These are phyloP conservation scores for Coniosporium tulheliwenetii DNA, from an alignment of 2,329 filamentous ascomycete genomes.

Conservation along the genomic window DNA sequence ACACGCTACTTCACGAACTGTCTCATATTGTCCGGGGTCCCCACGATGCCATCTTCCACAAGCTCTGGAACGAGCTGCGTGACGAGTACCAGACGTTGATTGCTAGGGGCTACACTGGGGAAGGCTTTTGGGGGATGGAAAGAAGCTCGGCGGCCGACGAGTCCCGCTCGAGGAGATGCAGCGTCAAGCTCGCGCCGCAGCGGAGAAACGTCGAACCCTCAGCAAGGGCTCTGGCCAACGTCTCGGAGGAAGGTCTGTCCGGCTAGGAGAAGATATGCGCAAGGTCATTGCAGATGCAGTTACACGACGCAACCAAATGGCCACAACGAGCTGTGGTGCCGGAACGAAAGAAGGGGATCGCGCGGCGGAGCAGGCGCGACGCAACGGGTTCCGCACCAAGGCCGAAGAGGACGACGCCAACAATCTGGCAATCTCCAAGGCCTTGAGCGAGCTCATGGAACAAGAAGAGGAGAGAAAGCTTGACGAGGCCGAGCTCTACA, in stretches of 20 bases:
- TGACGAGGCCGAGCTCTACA: slow-evolving; percentile 30
- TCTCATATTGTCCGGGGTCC: slow-evolving; percentile 76
- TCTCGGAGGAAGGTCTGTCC: slow-evolving; percentile 47
- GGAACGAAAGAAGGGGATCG: slow-evolving; percentile 50
- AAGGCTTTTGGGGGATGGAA: slow-evolving; percentile 70
- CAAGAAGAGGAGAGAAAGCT: slow-evolving; percentile 46
- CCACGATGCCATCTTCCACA: slow-evolving; percentile 70
- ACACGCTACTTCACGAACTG: slow-evolving; percentile 90
- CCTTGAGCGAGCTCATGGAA: slow-evolving; percentile 73
- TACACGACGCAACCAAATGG: slow-evolving; percentile 46
- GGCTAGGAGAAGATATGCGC: slow-evolving; percentile 52
- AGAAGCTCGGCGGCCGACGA: slow-evolving; percentile 51
- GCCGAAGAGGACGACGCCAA: slow-evolving; percentile 84
- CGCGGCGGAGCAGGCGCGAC: slow-evolving; percentile 50
- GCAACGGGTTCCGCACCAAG: slow-evolving; percentile 64
- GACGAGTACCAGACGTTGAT: slow-evolving; percentile 67
- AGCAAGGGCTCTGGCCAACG: slow-evolving; percentile 51
- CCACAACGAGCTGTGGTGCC: slow-evolving; percentile 61
- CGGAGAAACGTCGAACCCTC: slow-evolving; percentile 50
- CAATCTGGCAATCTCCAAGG: slow-evolving; percentile 70
- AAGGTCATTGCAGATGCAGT: slow-evolving; percentile 57
- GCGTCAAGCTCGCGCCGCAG: slow-evolving; percentile 55
- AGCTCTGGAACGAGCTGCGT: slow-evolving; percentile 76
- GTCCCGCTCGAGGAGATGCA: slow-evolving; percentile 58
- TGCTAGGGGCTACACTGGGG: slow-evolving; percentile 76